A percentile compares a stretch with the other conserved stretches of the same genome.
Conservation (phyloP, 2,329 filamentous ascomycete species). For the Trichoderma atrobrunneum region DNA sequence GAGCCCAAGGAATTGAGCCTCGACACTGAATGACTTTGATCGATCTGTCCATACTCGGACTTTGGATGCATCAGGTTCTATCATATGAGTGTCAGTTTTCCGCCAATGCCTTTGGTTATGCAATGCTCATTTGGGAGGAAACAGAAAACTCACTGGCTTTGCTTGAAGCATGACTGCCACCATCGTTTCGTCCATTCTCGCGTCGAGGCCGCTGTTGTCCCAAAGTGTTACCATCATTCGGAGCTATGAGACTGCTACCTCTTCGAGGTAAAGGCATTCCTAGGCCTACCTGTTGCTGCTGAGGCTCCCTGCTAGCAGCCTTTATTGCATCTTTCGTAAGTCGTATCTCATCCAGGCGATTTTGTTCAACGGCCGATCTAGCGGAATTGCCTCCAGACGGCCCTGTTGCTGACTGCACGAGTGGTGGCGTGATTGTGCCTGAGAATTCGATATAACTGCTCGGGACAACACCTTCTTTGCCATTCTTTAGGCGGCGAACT, state of each 20-base stretch:
- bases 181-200: slow-evolving; percentile 62
- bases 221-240: slow-evolving; percentile 64
- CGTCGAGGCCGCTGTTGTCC: slow-evolving; percentile 68
- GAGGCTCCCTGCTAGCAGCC: slow-evolving; percentile 50
- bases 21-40: slow-evolving; percentile 93
- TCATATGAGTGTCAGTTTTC: background rate
- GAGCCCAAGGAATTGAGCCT: slow-evolving; percentile 91
- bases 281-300: slow-evolving; percentile 64
- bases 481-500: slow-evolving; percentile 83
- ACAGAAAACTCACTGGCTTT: slow-evolving; percentile 65
- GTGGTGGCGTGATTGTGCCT: slow-evolving; percentile 54
- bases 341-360: slow-evolving; percentile 75
- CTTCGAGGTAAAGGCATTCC: slow-evolving; percentile 73
- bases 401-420: slow-evolving; percentile 36
- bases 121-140: background rate
- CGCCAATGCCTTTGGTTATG: too few species aligned
- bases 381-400: slow-evolving; percentile 44
- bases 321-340: slow-evolving; percentile 77
- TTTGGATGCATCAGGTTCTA: slow-evolving; percentile 79
- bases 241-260: slow-evolving; percentile 71
- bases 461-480: slow-evolving; percentile 92
- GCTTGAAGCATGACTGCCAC: slow-evolving; percentile 50
- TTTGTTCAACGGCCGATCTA: slow-evolving; percentile 71
- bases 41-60: slow-evolving; percentile 93
- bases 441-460: slow-evolving; percentile 94